Conservation (phyloP, 345 rosid genomes). For the Camelina laxa region DNA sequence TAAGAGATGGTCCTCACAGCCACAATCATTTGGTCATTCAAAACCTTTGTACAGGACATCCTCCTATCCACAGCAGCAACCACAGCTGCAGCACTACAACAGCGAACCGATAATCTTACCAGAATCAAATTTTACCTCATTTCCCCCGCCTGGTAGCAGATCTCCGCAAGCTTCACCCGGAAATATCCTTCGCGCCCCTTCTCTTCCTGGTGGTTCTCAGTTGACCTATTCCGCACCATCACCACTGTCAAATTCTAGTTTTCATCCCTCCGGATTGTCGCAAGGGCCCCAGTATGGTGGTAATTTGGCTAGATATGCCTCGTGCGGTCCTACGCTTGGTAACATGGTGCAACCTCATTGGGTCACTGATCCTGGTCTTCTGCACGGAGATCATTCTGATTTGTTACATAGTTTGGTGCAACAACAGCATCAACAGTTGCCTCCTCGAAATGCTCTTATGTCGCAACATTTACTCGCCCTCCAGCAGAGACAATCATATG, state of each 20-base stretch:
- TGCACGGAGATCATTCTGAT: slow-evolving; percentile 78
- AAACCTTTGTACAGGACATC: slow-evolving; percentile 86
- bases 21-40: slow-evolving; percentile 63
- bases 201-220: slow-evolving; percentile 61
- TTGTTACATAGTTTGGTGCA: slow-evolving; percentile 69
- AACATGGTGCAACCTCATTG: slow-evolving; percentile 80
- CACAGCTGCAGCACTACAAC: slow-evolving; percentile 64
- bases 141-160: slow-evolving; percentile 84
- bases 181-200: slow-evolving; percentile 54
- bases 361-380: slow-evolving; percentile 74
- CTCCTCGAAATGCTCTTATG: slow-evolving; percentile 67
- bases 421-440: slow-evolving; percentile 58
- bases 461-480: slow-evolving; percentile 62
- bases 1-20: slow-evolving; percentile 94
- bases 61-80: slow-evolving; percentile 84
- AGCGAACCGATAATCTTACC: slow-evolving; percentile 72
- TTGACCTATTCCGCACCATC: slow-evolving; percentile 60
- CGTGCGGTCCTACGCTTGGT: slow-evolving; percentile 75
- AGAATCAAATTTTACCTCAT: slow-evolving; percentile 79
- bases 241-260: slow-evolving; percentile 64
- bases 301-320: slow-evolving; percentile 64
- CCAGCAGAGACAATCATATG: slow-evolving; percentile 71
- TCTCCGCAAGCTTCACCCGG: slow-evolving; percentile 62
- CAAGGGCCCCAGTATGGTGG: slow-evolving; percentile 73
- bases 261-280: slow-evolving; percentile 61